Base-by-base conservation (phyloP, 768 basidiomycete genomes). In the Mycena chlorophos region DNA sequence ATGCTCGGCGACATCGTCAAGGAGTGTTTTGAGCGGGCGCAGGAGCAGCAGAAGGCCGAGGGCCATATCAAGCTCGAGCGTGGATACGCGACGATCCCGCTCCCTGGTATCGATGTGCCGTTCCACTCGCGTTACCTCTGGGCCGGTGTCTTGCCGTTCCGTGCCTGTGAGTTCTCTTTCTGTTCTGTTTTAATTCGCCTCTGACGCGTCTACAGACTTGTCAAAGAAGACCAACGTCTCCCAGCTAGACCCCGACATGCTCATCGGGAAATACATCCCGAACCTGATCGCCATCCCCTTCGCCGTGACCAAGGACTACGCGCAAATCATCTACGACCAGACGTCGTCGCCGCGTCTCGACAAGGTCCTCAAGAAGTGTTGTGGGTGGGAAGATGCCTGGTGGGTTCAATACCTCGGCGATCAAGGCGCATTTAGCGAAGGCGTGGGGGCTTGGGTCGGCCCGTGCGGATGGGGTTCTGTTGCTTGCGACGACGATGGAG, bases 121-220 rank as follows among this genome's bases (percentile, higher is more conserved):
- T n/a, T n/a, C n/a, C n/a, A n/a, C n/a, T n/a, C n/a, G n/a, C n/a
- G n/a, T n/a, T 99, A 98, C 73, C 83, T 99, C 34, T 99, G 97
- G 97, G n/a, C n/a, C 14, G 94, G 94, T 68, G 94, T 97, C 25
- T 81, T 96, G 86, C 92, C 94, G n/a, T 96, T 97, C 90, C 86
- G 94, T 63, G 91, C 93, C 54, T 97, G 91, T 94, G 68, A 74
- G 90, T 82, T 22, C 48, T 37, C 34, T 37, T 42, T 46, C 49
- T 17, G 38, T 45, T 50, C 25, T 37, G 10, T 37, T 10, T 37
- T 37, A 37, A 37, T 37, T 37, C n/a, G 34, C n/a, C 34, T 22
- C 22, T 40, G 5, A 56, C 19, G n/a, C 28, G 8, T 56, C 43
- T 39, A 3, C 57, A 94, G 91, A 98, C 72, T 78, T 99, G 16